Percentiles rank a stretch among this genome's conserved stretches.
phyloP scores from a whole-genome alignment of 306 rosid species.

The Glycine tomentella region DNA sequence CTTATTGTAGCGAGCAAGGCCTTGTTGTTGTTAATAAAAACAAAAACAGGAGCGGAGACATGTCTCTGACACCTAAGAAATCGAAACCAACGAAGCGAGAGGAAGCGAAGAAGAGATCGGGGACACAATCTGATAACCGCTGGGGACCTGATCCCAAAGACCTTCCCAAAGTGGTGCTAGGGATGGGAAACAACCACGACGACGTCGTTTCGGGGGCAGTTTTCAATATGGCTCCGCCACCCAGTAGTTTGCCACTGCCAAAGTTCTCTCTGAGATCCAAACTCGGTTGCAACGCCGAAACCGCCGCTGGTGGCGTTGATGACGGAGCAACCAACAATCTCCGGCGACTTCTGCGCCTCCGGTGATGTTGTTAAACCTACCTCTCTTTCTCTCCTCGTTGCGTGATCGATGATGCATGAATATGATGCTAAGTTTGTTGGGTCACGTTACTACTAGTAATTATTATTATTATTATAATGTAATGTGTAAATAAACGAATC shows the following conservation, averaged over 20 bases:
- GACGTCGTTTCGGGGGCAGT: constrained; percentile 60
- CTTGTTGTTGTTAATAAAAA: too few relatives aligned
- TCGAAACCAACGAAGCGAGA: constrained; percentile 61
- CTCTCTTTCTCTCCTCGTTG: background rate
- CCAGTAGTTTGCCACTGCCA: constrained; percentile 93
- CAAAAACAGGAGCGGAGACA: constrained; percentile 21
- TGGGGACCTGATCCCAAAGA: constrained; percentile 79
- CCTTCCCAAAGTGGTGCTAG: constrained; percentile 52
- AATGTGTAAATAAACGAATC: constrained; percentile 57
- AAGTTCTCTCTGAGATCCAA: constrained; percentile 71
- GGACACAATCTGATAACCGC: constrained; percentile 43
- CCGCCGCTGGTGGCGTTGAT: constrained; percentile 56
- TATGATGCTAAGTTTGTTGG: background rate
- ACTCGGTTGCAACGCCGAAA: constrained; percentile 67
- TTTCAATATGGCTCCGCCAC: constrained; percentile 80
- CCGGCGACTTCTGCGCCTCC: constrained; percentile 80
- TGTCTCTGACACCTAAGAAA: constrained; percentile 70
- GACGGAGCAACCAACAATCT: constrained; percentile 83
- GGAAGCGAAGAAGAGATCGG: constrained; percentile 47
- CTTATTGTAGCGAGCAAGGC: background rate
- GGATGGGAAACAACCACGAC: constrained; percentile 45
- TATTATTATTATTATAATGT: too few relatives aligned
- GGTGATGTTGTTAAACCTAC: constrained; percentile 40
- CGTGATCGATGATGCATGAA: background rate
- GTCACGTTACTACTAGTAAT: background rate